Evolutionary conservation across 345 rosid genomes (phyloP).

Genomic region (Carallia pectinifolia): DNA sequence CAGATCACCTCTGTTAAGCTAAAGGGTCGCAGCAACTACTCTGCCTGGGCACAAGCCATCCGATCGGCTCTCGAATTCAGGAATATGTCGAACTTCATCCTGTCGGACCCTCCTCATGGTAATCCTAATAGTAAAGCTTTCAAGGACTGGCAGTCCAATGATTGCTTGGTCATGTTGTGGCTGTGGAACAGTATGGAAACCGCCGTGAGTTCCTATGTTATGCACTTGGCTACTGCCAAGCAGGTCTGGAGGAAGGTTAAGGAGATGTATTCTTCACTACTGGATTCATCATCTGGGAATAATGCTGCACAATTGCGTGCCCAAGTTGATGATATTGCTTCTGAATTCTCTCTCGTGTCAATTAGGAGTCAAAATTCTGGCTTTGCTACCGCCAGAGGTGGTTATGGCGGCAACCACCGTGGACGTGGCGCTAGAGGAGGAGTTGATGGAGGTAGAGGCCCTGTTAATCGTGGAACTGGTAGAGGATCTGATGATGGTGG

Average conservation of each 20-base stretch:
- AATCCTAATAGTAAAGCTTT: not conserved
- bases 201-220: not conserved
- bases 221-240: not conserved
- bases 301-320: not conserved
- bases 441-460: too few species aligned
- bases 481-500: not conserved
- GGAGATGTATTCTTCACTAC: not conserved
- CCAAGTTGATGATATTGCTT: not conserved
- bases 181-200: constrained; percentile 1
- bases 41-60: not conserved
- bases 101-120: not conserved
- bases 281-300: not conserved
- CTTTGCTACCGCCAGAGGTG: not conserved
- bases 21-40: not conserved
- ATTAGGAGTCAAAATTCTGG: not conserved
- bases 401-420: too few species aligned
- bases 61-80: not conserved
- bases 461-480: not conserved
- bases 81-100: not conserved
- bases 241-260: not conserved
- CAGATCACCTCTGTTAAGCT: not conserved
- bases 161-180: constrained; percentile 6
- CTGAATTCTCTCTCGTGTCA: not conserved
- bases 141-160: not conserved
- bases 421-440: too few species aligned